Evolutionary conservation across 805 yeast species (phyloP).

Genomic region (Saturnispora halmiae): DNA sequence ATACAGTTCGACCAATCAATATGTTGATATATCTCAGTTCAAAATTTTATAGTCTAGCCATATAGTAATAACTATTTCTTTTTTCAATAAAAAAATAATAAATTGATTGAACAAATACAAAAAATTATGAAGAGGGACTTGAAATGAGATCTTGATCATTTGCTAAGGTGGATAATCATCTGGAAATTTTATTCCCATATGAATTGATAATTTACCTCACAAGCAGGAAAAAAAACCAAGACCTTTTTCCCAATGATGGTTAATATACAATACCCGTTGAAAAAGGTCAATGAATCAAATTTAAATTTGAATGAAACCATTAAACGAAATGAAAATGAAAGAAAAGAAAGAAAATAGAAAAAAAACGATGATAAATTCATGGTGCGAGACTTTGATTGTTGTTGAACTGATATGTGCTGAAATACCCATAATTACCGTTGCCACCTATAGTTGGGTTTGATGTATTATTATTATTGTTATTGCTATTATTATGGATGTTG

Average conservation of each 20-base stretch:
- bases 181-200: not conserved
- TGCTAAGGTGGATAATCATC: no score
- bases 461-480: no score
- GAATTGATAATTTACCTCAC: not conserved
- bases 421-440: constrained; percentile 4
- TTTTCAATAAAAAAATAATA: no score
- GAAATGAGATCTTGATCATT: no score
- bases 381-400: constrained; percentile 5
- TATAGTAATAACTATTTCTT: not conserved
- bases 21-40: constrained; percentile 1
- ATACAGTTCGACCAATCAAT: not conserved
- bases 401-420: constrained; percentile 5
- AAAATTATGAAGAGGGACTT: not conserved
- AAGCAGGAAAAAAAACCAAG: no score
- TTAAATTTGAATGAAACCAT: no score
- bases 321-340: not conserved
- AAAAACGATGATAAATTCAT: not conserved
- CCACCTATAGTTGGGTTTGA: not conserved
- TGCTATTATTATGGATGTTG: no score
- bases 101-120: constrained; percentile 3
- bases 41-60: not conserved
- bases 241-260: no score
- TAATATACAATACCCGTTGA: no score
- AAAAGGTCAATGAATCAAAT: no score
- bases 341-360: not conserved